These are phyloP conservation scores for Pseudogymnoascus sp. DNA, from an alignment of 2,329 filamentous ascomycete genomes.

Conservation along the genomic window DNA sequence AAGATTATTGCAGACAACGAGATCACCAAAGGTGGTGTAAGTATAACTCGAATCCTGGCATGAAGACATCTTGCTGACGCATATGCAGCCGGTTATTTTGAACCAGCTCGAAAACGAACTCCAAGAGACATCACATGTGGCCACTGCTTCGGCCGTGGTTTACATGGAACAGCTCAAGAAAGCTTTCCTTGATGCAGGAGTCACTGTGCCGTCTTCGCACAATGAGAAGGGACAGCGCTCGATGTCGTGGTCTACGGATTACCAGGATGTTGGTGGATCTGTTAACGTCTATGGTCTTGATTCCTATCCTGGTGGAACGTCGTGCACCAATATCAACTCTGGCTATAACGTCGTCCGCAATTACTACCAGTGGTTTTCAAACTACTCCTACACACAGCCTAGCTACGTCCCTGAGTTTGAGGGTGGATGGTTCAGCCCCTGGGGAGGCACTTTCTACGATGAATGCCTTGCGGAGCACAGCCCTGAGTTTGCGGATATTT, in stretches of 20 bases:
- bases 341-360: slow-evolving; percentile 46
- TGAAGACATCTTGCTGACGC: background rate
- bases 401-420: slow-evolving; percentile 49
- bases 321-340: slow-evolving; percentile 43
- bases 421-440: slow-evolving; percentile 48
- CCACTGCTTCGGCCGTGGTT: slow-evolving; percentile 41
- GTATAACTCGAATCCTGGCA: background rate
- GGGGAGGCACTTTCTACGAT: slow-evolving; percentile 48
- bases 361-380: slow-evolving; percentile 53
- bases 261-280: slow-evolving; percentile 48
- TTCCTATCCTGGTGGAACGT: slow-evolving; percentile 41
- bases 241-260: slow-evolving; percentile 49
- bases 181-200: slow-evolving; percentile 40
- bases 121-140: slow-evolving; percentile 38
- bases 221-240: slow-evolving; percentile 47
- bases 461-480: slow-evolving; percentile 41
- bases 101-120: slow-evolving; percentile 50
- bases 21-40: slow-evolving; percentile 42
- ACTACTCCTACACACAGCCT: slow-evolving; percentile 49
- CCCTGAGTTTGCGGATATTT: slow-evolving; percentile 47
- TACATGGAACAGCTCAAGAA: slow-evolving; percentile 48
- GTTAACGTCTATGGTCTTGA: slow-evolving; percentile 46
- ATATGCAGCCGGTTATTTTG: slow-evolving; percentile 40
- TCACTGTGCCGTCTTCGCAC: slow-evolving; percentile 44
- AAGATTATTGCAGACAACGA: slow-evolving; percentile 44